A percentile compares a stretch with the other conserved stretches of the same genome.
Conservation (phyloP, 1,284 basidiomycete genomes). For the Rhodotorula sp. region DNA sequence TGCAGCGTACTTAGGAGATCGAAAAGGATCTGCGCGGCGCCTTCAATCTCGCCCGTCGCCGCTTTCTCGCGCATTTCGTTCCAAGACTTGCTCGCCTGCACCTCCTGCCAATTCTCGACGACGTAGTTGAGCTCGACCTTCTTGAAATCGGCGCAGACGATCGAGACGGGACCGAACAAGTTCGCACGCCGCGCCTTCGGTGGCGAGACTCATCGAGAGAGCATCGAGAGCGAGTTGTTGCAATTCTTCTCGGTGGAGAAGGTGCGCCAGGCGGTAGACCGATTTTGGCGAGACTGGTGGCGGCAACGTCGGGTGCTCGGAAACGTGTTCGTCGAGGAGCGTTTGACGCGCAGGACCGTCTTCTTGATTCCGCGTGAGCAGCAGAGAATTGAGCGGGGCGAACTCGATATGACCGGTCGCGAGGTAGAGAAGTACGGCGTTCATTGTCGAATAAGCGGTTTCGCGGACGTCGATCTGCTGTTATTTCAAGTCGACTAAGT, state of each 20-base stretch:
- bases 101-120: slow-evolving; percentile 3
- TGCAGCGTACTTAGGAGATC: not conserved
- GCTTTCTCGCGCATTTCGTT: not conserved
- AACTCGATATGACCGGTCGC: slow-evolving; percentile 2
- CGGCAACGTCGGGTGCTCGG: not conserved
- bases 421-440: slow-evolving; percentile 3
- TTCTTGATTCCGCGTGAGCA: too few relatives aligned
- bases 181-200: not conserved
- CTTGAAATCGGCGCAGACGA: not conserved
- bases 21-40: not conserved
- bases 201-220: not conserved
- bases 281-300: slow-evolving; percentile 9
- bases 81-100: not conserved
- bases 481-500: too few relatives aligned
- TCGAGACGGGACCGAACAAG: slow-evolving; percentile 2
- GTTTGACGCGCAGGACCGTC: too few relatives aligned
- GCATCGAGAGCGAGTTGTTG: not conserved
- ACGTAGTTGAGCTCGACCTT: slow-evolving; percentile 2
- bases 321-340: too few relatives aligned
- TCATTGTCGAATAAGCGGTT: slow-evolving; percentile 5
- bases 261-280: slow-evolving; percentile 4
- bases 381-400: not conserved
- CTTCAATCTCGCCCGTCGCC: not conserved
- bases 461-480: not conserved
- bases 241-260: slow-evolving; percentile 1